Percentiles rank a stretch among this genome's conserved stretches.
Conservation (phyloP, 2,329 filamentous ascomycete species). For the Arachnopeziza araneosa region DNA sequence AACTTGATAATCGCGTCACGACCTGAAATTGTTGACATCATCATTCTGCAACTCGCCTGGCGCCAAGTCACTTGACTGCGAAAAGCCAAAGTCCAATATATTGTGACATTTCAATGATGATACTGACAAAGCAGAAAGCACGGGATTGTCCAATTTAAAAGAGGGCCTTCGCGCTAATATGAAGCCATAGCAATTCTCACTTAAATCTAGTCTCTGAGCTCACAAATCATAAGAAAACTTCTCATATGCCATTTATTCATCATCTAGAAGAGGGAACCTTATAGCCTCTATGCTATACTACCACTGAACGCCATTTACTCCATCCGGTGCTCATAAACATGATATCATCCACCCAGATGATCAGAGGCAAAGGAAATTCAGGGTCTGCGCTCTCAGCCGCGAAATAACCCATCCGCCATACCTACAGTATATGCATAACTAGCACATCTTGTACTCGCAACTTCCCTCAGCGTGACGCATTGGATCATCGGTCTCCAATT, state of each 20-base stretch:
- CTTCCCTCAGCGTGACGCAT: slow-evolving; percentile 62
- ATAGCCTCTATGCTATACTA: slow-evolving; percentile 1
- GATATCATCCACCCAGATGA: background rate
- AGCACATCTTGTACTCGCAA: slow-evolving; percentile 78
- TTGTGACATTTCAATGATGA: background rate
- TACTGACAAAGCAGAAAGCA: background rate
- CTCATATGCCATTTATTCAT: background rate
- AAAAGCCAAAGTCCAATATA: background rate
- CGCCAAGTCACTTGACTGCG: background rate
- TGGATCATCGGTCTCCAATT: slow-evolving; percentile 68
- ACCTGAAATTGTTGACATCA: background rate
- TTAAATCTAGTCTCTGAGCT: background rate
- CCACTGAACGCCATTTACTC: slow-evolving; percentile 3
- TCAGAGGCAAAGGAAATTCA: slow-evolving; percentile 8
- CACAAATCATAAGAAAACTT: background rate
- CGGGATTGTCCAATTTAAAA: background rate
- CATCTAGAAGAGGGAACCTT: background rate
- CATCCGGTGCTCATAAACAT: background rate
- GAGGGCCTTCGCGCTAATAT: background rate
- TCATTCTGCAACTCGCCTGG: background rate
- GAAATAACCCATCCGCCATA: slow-evolving; percentile 13
- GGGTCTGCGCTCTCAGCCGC: slow-evolving; percentile 32
- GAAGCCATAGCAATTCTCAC: background rate
- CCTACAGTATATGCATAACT: slow-evolving; percentile 25
- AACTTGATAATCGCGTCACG: background rate